These are phyloP conservation scores for Phytophthora fragariae DNA, from an alignment of 352 stramenopile genomes.

Conservation along the genomic window DNA sequence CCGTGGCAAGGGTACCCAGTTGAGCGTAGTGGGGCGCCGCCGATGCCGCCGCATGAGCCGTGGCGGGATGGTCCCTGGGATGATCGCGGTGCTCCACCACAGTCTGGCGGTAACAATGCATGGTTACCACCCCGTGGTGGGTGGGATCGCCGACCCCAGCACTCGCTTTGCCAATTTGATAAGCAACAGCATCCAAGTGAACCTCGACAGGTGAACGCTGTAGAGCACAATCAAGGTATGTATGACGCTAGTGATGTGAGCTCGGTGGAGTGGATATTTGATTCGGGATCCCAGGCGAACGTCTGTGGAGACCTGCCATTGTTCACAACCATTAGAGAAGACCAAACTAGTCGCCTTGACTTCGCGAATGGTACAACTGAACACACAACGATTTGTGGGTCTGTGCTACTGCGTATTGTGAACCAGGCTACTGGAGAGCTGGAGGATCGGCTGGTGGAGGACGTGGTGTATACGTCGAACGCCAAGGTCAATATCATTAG, in stretches of 20 bases:
- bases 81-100: neutral
- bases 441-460: constrained; percentile 15
- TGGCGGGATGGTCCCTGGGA: neutral
- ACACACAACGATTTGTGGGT: constrained; percentile 10
- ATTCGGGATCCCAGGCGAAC: constrained; percentile 19
- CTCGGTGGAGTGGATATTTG: constrained; percentile 16
- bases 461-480: constrained; percentile 20
- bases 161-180: neutral
- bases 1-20: neutral
- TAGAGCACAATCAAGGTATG: neutral
- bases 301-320: constrained; percentile 17
- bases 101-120: neutral
- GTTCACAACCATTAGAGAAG: constrained; percentile 5
- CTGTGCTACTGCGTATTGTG: constrained; percentile 13
- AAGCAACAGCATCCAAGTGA: neutral
- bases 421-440: constrained; percentile 15
- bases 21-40: neutral
- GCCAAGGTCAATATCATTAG: constrained; percentile 15
- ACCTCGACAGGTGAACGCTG: constrained; percentile 1
- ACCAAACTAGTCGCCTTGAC: constrained; percentile 3
- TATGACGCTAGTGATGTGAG: neutral
- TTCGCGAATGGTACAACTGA: constrained; percentile 20
- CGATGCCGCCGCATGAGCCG: neutral
- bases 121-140: neutral
- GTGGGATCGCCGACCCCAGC: neutral